Evolutionary conservation across 2,329 filamentous ascomycete species (phyloP), one percentile per base, ranked within the genome.

Genomic region (Bipolaris cookei): DNA sequence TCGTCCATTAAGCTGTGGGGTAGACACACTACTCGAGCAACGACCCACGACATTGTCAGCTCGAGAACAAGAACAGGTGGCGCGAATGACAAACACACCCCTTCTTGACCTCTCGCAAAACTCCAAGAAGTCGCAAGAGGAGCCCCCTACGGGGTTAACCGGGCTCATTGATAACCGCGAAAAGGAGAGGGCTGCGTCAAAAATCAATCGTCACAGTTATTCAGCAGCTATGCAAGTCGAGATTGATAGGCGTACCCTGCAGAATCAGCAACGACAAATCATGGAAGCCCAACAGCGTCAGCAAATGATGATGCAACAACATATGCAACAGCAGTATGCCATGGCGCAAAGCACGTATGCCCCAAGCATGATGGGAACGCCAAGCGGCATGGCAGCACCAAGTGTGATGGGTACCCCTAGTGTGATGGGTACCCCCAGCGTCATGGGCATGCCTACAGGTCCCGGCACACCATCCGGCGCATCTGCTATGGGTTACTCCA

Each of bases 31-130:
- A 54, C 75, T 89, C 18, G 80, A 80, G 46, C 82, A 86, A 62
- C 77, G 83, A 21, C 82, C 84, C 7, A 77, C 80, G 0, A 85
- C 88, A 55, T 81, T 97, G n/a, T 92, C 90, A 18, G 92, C 92
- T 16, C 86, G 90, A 14, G 92, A 97, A 75, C 92, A 96, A 73
- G 91, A 96, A 76, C 89, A 96, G 65, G 84, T 96, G n/a, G 90
- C 92, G 8, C 86, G 90, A 35, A 82, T 91, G 65, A 96, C 92
- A 0, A 90, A 90, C 1, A 88, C 87, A 0, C 90, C 92, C 0
- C 80, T 96, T 47, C 84, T 96, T 66, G 87, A 85, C 56, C 80
- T 96, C 72, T 84, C 83, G 73, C 35, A 76, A 72, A 35, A 83
- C 47, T 56, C 69, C 5, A 83, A 82, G 51, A 66, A 74, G 35